A percentile compares a stretch with the other conserved stretches of the same genome.
phyloP scores from a whole-genome alignment of 805 yeast species.

The Ogataea paradorogensis region DNA sequence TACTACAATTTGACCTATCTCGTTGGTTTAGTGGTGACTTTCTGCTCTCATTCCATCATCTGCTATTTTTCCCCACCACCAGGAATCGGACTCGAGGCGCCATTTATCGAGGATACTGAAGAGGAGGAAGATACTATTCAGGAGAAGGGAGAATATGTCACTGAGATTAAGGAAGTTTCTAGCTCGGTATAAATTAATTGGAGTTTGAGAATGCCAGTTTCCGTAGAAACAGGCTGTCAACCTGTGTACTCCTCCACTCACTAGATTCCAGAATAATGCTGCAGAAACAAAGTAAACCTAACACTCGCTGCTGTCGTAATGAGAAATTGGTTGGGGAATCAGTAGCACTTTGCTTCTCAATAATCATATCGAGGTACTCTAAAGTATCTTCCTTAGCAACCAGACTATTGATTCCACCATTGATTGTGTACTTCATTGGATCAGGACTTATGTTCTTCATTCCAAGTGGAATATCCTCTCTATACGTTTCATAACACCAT shows the following conservation, averaged over 20 bases:
- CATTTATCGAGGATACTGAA: slow-evolving; percentile 7
- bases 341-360: slow-evolving; percentile 7
- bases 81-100: slow-evolving; percentile 10
- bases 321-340: neutral
- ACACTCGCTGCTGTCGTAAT: slow-evolving; percentile 9
- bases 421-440: slow-evolving; percentile 7
- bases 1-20: slow-evolving; percentile 17
- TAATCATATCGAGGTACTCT: slow-evolving; percentile 17
- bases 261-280: slow-evolving; percentile 4
- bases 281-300: slow-evolving; percentile 13
- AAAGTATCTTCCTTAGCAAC: slow-evolving; percentile 16
- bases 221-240: slow-evolving; percentile 1
- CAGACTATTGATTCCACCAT: slow-evolving; percentile 6
- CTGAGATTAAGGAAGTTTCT: neutral
- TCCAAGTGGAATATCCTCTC: slow-evolving; percentile 14
- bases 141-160: slow-evolving; percentile 7
- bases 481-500: slow-evolving; percentile 20
- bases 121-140: neutral
- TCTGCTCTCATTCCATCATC: slow-evolving; percentile 8
- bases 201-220: slow-evolving; percentile 5
- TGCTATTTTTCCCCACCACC: slow-evolving; percentile 13
- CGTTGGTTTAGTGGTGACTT: slow-evolving; percentile 12
- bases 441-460: neutral
- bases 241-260: slow-evolving; percentile 6
- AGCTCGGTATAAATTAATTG: neutral